Evolutionary conservation across 2,329 filamentous ascomycete species (phyloP), one percentile per base, ranked within the genome.

Genomic region (Colletotrichum destructivum): DNA sequence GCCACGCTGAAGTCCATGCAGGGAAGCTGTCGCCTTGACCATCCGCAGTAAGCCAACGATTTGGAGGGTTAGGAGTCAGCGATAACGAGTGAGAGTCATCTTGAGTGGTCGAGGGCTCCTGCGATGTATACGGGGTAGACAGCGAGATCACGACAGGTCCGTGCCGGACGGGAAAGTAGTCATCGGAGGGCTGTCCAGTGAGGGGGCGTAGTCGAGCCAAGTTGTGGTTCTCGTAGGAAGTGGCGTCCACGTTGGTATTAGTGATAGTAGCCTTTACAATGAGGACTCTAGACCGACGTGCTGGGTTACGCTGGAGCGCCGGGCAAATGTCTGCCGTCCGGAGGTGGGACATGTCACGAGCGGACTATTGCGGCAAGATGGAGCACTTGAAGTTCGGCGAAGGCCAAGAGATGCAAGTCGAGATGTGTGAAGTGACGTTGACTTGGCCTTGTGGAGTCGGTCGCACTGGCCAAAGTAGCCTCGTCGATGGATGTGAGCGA

Each of bases 161-260:
- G 42, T 15, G n/a, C 49, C 3, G 13, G 42, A 31, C 18, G 44
- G 40, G 52, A 56, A 64, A 44, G 21, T 31, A 16, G 49, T 21
- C 12, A 35, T 23, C 60, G 44, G 44, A 63, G 35, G 35, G 26
- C n/a, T 44, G 60, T 35, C 66, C 51, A 69, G 66, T 69, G 40
- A 57, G 26, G 44, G 51, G 38, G 51, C 60, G 42, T 40, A 23
- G 31, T 57, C 18, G 21, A 55, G 21, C 60, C 35, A 44, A 69
- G 60, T 47, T 42, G 61, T 66, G 44, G 42, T 59, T 35, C 23
- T 44, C 31, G 46, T 40, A 31, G 54, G 31, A 59, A 15, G n/a
- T 59, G 52, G 46, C 59, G 44, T 59, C 35, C 18, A 16, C 15
- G 46, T 51, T 49, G 21, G 59, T 26, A n/a, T 47, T 13, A 40